phyloP scores from a whole-genome alignment of 1,284 basidiomycete genomes.

The Moesziomyces globuligerus region DNA sequence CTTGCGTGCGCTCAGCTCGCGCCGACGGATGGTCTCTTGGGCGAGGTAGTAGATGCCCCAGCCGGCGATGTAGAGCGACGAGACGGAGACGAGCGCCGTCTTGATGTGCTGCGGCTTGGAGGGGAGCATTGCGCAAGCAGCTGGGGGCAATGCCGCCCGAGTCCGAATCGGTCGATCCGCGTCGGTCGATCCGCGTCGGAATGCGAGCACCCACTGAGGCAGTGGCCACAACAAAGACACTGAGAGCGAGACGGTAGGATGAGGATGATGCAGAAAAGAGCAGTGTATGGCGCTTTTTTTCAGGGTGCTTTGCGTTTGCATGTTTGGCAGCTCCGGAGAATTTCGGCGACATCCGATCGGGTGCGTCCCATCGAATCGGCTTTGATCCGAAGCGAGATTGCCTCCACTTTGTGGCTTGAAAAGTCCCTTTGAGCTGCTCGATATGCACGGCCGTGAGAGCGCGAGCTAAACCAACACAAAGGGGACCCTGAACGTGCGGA shows the following conservation, averaged over 20 bases:
- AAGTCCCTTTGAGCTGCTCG: slow-evolving; percentile 5
- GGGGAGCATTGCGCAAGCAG: slow-evolving; percentile 24
- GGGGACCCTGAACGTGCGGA: slow-evolving; percentile 11
- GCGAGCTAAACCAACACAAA: slow-evolving; percentile 5
- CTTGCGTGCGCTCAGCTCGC: slow-evolving; percentile 33
- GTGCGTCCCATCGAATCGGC: slow-evolving; percentile 4
- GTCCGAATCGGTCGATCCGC: no score
- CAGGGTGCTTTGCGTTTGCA: neutral
- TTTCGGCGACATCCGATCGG: neutral
- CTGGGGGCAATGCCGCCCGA: no score
- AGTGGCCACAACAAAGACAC: neutral
- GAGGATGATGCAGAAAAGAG: neutral
- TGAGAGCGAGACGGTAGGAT: neutral
- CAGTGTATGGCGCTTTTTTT: neutral
- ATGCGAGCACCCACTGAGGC: no score
- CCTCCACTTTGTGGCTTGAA: neutral
- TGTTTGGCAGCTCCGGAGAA: neutral
- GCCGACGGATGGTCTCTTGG: slow-evolving; percentile 47
- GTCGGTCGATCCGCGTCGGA: no score
- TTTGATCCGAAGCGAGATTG: neutral
- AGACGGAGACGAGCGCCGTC: slow-evolving; percentile 28
- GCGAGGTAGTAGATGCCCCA: slow-evolving; percentile 59
- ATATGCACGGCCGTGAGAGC: neutral
- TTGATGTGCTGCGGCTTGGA: slow-evolving; percentile 37
- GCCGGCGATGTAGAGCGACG: slow-evolving; percentile 30